Evolutionary conservation across 208 protist species (phyloP).

Genomic region (Leishmania arabica): DNA sequence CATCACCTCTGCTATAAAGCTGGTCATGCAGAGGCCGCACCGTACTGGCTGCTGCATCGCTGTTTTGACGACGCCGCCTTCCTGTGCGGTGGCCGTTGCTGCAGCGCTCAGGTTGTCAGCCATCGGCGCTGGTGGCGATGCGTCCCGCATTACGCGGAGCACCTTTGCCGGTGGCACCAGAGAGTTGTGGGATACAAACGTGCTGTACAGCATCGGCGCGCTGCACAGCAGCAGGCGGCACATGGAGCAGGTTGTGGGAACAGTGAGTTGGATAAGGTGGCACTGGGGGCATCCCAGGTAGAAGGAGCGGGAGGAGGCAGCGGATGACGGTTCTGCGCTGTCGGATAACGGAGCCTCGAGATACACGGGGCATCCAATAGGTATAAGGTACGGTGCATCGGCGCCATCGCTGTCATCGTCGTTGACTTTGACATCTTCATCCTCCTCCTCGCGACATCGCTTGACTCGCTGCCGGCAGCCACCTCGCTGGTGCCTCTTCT

Average conservation of each 20-base stretch:
- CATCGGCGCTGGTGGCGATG: background rate
- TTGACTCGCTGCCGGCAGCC: constrained; percentile 6
- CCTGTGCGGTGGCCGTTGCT: background rate
- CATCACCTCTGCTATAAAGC: background rate
- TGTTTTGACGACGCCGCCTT: background rate
- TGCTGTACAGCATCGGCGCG: constrained; percentile 61
- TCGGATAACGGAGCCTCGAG: constrained; percentile 19
- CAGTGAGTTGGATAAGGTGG: constrained; percentile 61
- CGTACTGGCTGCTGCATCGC: constrained; percentile 6
- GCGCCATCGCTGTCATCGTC: constrained; percentile 9
- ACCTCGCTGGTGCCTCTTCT: constrained; percentile 4
- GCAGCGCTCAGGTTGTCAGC: background rate
- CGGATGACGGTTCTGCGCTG: background rate
- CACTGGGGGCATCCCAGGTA: constrained; percentile 84
- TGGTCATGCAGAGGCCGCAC: constrained; percentile 21
- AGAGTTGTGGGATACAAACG: constrained; percentile 67
- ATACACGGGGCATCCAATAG: constrained; percentile 72
- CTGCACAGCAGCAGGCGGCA: constrained; percentile 80
- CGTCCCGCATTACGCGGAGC: constrained; percentile 9
- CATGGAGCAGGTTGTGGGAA: constrained; percentile 78
- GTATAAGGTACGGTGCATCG: constrained; percentile 39
- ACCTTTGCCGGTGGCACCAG: constrained; percentile 40
- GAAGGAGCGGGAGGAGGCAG: background rate
- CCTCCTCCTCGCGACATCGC: constrained; percentile 9
- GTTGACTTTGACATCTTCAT: background rate